A percentile compares a stretch with the other conserved stretches of the same genome.
Evolutionary conservation across 345 rosid genomes (phyloP).

Genomic region (Bruguiera gymnorhiza): DNA sequence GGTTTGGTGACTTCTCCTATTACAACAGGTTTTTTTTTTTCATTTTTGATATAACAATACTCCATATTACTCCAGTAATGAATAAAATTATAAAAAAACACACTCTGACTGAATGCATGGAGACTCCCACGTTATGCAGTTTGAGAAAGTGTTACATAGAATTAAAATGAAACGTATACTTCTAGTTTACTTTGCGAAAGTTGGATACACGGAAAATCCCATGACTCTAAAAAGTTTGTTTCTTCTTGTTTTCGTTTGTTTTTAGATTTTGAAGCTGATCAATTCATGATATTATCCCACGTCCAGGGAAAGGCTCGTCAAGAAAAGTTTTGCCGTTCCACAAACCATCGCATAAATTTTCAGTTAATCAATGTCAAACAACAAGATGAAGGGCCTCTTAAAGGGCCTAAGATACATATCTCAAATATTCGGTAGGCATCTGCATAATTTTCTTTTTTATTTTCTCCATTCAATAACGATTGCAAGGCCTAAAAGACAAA

Average conservation of each 20-base stretch:
- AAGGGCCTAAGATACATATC: slow-evolving; percentile 74
- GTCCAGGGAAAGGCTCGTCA: background rate
- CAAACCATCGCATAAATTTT: background rate
- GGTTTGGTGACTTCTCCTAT: background rate
- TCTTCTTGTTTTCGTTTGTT: background rate
- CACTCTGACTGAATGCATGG: too few species aligned
- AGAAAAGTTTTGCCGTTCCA: background rate
- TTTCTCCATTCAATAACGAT: background rate
- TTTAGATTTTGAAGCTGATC: background rate
- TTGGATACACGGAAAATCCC: too few species aligned
- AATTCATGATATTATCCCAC: background rate
- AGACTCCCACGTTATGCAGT: too few species aligned
- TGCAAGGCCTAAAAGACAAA: background rate
- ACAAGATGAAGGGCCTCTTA: slow-evolving; percentile 73
- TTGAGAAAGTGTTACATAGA: too few species aligned
- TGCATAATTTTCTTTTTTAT: background rate
- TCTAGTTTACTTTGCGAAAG: too few species aligned
- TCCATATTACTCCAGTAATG: background rate
- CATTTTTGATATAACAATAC: background rate
- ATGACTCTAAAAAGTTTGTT: background rate
- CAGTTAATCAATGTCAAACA: slow-evolving; percentile 40
- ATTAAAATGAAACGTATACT: too few species aligned
- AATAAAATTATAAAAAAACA: background rate
- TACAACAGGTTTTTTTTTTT: background rate
- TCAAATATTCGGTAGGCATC: slow-evolving; percentile 59